Conservation (phyloP, 2,329 filamentous ascomycete species). For the Cercospora citrullina region DNA sequence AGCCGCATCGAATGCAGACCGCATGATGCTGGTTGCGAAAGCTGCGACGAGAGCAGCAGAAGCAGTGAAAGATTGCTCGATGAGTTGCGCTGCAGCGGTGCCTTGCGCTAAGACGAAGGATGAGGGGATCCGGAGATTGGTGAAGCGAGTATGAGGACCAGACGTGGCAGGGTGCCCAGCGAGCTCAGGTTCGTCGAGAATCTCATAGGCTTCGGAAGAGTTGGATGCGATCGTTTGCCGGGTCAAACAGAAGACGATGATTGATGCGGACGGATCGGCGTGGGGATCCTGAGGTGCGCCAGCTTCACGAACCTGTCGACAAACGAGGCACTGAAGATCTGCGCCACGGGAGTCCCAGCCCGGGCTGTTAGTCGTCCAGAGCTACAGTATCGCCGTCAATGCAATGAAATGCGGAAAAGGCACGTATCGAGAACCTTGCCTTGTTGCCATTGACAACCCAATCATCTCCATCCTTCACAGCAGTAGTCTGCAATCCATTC, state of each 20-base stretch:
- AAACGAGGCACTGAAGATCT: conserved; percentile 55
- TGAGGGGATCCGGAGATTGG: conserved; percentile 81
- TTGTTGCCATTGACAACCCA: conserved; percentile 59
- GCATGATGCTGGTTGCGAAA: conserved; percentile 57
- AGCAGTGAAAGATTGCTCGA: conserved; percentile 48
- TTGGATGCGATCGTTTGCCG: conserved; percentile 51
- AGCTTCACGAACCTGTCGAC: conserved; percentile 41
- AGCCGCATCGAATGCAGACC: conserved; percentile 55
- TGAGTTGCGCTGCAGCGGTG: conserved; percentile 47
- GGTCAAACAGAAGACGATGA: conserved; percentile 56
- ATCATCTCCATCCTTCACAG: conserved; percentile 50
- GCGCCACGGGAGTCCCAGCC: conserved; percentile 57
- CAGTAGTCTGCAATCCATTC: conserved; percentile 52
- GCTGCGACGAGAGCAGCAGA: conserved; percentile 55
- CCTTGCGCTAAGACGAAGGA: conserved; percentile 63
- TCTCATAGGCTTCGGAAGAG: conserved; percentile 45
- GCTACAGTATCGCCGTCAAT: conserved; percentile 33
- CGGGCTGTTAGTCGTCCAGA: conserved; percentile 57
- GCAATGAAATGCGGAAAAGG: background rate
- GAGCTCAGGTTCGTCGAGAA: conserved; percentile 50
- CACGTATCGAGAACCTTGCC: conserved; percentile 32
- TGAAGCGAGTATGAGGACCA: conserved; percentile 73
- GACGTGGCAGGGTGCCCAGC: conserved; percentile 52
- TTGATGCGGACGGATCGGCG: conserved; percentile 38
- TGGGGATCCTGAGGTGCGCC: conserved; percentile 16